Conservation (phyloP, 139 green algal genomes). For the Coelastrella sp. region DNA sequence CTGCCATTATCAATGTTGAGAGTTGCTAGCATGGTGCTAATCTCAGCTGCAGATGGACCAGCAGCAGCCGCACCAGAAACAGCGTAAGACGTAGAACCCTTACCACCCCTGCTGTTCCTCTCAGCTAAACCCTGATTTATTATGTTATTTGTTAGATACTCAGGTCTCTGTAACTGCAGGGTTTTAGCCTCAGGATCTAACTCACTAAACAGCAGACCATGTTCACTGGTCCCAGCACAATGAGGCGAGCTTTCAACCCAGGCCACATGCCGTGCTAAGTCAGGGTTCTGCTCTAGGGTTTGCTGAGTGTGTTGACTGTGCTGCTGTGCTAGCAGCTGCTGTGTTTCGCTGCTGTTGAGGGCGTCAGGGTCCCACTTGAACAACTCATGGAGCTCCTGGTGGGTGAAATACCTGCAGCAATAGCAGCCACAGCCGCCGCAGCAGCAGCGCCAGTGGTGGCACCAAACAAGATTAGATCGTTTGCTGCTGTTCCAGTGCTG, state of each 20-base stretch:
- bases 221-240: conserved; percentile 79
- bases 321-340: conserved; percentile 75
- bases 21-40: conserved; percentile 15
- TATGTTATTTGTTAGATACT: not conserved
- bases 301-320: conserved; percentile 69
- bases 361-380: conserved; percentile 74
- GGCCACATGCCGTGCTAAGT: not conserved
- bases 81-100: not conserved
- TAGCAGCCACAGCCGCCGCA: not conserved
- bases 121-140: not conserved
- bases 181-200: conserved; percentile 51
- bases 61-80: not conserved
- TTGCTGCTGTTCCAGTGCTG: no score
- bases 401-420: conserved; percentile 60
- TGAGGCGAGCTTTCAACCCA: conserved; percentile 5
- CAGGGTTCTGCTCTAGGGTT: conserved; percentile 43
- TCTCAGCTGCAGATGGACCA: not conserved
- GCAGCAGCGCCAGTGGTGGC: not conserved
- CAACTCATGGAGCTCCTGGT: conserved; percentile 83
- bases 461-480: no score
- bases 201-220: conserved; percentile 85
- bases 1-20: conserved; percentile 26
- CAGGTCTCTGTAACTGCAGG: not conserved
- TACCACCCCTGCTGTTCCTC: not conserved
- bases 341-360: conserved; percentile 68